These are phyloP conservation scores for Citrullus colocynthis DNA, from an alignment of 306 rosid species.

Conservation along the genomic window DNA sequence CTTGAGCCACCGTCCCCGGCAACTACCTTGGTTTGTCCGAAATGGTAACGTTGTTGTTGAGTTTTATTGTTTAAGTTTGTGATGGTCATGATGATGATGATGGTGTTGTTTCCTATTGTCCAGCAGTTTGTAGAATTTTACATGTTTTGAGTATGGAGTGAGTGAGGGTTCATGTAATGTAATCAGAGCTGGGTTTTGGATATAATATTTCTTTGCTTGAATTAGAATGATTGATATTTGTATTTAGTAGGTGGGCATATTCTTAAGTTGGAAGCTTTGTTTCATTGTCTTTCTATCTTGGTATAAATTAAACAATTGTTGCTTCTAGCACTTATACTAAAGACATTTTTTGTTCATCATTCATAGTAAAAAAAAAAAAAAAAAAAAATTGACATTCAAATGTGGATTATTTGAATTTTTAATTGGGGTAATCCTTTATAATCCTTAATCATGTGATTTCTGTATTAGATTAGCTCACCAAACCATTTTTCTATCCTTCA, in stretches of 20 bases:
- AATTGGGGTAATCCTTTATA: not conserved
- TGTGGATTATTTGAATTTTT: not conserved
- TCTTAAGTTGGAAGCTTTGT: not conserved
- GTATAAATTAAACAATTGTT: not conserved
- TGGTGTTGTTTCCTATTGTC: not conserved
- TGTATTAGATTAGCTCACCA: not conserved
- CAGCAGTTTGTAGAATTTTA: slow-evolving; percentile 14
- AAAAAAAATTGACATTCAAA: not conserved
- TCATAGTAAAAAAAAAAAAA: not conserved
- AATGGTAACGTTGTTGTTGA: not conserved
- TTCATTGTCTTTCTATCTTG: not conserved
- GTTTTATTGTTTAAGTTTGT: slow-evolving; percentile 2
- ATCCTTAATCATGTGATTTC: no score
- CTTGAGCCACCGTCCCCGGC: slow-evolving; percentile 18
- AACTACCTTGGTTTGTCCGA: slow-evolving; percentile 9
- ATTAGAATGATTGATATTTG: slow-evolving; percentile 17
- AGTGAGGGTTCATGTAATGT: slow-evolving; percentile 24
- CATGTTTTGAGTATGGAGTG: slow-evolving; percentile 26
- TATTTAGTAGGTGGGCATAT: slow-evolving; percentile 17
- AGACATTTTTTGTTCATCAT: not conserved
- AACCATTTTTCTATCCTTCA: not conserved
- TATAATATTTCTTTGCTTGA: slow-evolving; percentile 16
- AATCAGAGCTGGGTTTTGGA: slow-evolving; percentile 26
- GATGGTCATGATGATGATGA: slow-evolving; percentile 4
- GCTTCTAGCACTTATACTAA: not conserved